A percentile compares a stretch with the other conserved stretches of the same genome.
Evolutionary conservation across 768 basidiomycete species (phyloP).

Genomic region (Pulveroboletus sp.): DNA sequence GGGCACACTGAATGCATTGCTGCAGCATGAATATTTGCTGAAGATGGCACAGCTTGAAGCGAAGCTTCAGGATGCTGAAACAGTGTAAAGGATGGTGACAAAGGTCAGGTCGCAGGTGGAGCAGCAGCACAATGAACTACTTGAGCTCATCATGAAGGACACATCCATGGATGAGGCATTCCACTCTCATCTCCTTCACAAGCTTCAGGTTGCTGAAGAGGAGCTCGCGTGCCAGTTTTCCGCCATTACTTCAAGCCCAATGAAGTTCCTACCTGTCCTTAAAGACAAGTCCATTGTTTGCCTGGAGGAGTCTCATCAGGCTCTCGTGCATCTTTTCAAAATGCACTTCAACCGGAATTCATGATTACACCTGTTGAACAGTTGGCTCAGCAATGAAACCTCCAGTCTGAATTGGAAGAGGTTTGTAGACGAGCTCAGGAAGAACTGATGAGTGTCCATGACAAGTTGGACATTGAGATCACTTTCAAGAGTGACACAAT

Average conservation of each 20-base stretch:
- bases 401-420: no score
- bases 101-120: slow-evolving; percentile 61
- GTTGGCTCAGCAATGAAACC: no score
- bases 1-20: slow-evolving; percentile 50
- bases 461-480: no score
- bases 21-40: slow-evolving; percentile 60
- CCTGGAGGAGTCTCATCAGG: slow-evolving; percentile 68
- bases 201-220: slow-evolving; percentile 60
- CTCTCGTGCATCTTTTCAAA: no score
- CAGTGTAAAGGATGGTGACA: slow-evolving; percentile 45
- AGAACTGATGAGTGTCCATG: no score
- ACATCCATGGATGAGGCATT: slow-evolving; percentile 57
- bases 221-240: no score
- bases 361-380: no score
- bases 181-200: slow-evolving; percentile 56
- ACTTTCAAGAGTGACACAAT: no score
- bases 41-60: slow-evolving; percentile 60
- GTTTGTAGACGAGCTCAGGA: no score
- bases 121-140: slow-evolving; percentile 65
- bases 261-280: slow-evolving; percentile 53
- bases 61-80: slow-evolving; percentile 57
- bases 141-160: slow-evolving; percentile 56
- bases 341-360: no score
- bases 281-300: slow-evolving; percentile 32
- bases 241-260: slow-evolving; percentile 29